Conservation (phyloP, 306 rosid species). For the Quercus parvula region DNA sequence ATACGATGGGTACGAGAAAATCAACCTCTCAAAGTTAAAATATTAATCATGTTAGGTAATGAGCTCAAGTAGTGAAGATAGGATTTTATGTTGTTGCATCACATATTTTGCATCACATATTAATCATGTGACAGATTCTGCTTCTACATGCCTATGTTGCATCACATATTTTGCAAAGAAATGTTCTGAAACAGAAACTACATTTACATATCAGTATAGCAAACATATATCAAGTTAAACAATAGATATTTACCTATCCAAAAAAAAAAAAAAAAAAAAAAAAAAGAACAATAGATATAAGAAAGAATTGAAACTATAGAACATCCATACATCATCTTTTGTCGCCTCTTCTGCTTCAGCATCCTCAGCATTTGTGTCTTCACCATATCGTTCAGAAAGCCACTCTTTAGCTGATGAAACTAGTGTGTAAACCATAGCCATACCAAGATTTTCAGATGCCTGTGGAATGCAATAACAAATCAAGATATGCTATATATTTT, state of each 20-base stretch:
- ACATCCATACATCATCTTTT: slow-evolving; percentile 71
- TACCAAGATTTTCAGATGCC: slow-evolving; percentile 99
- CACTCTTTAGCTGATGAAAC: slow-evolving; percentile 93
- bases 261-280: no score
- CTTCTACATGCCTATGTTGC: no score
- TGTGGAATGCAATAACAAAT: slow-evolving; percentile 36
- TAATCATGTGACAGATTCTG: no score
- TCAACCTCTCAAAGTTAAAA: no score
- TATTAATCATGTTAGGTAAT: no score
- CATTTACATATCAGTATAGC: background rate
- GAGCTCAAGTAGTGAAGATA: no score
- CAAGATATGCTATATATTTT: slow-evolving; percentile 28
- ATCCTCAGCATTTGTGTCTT: slow-evolving; percentile 48
- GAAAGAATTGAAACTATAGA: slow-evolving; percentile 10
- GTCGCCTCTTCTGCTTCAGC: slow-evolving; percentile 83
- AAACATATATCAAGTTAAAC: slow-evolving; percentile 12
- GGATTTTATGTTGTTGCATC: no score
- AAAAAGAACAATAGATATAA: background rate
- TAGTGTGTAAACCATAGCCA: slow-evolving; percentile 99
- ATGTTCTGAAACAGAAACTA: slow-evolving; percentile 6
- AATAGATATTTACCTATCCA: background rate
- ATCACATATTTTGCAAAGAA: background rate
- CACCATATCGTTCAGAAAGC: slow-evolving; percentile 69
- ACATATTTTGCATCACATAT: no score
- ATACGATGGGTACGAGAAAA: no score